Conservation (phyloP, 495 filamentous ascomycete genomes). For the Penicillium daleae region DNA sequence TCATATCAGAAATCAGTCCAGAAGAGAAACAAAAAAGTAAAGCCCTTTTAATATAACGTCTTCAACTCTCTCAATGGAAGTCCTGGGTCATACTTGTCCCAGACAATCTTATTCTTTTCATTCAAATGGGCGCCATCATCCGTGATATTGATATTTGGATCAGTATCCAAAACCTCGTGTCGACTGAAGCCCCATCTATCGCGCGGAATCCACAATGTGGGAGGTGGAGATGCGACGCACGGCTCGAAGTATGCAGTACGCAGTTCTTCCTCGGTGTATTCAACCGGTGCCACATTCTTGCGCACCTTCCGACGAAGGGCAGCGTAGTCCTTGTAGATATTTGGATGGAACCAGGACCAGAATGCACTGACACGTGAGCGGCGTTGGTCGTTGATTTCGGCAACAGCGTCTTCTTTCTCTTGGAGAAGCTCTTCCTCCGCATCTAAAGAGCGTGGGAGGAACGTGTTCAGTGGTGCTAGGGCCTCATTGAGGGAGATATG, state of each 20-base stretch:
- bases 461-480: constrained; percentile 72
- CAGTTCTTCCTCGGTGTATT: constrained; percentile 59
- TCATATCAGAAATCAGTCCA: background rate
- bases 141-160: constrained; percentile 56
- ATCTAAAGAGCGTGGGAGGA: constrained; percentile 64
- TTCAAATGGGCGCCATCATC: constrained; percentile 69
- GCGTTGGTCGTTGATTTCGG: constrained; percentile 29
- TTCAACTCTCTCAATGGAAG: constrained; percentile 47
- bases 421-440: constrained; percentile 49
- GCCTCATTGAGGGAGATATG: constrained; percentile 77
- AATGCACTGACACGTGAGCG: constrained; percentile 42
- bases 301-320: constrained; percentile 72
- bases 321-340: constrained; percentile 71
- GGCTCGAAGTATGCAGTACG: constrained; percentile 68
- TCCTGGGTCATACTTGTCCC: constrained; percentile 53
- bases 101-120: constrained; percentile 62
- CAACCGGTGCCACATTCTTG: constrained; percentile 52
- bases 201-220: constrained; percentile 70
- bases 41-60: constrained; percentile 35
- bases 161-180: constrained; percentile 64
- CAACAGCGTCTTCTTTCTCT: constrained; percentile 40
- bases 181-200: constrained; percentile 67
- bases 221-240: constrained; percentile 60
- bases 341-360: constrained; percentile 75
- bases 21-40: background rate